Conservation (phyloP, 306 rosid genomes). For the Dalbergia oliveri region DNA sequence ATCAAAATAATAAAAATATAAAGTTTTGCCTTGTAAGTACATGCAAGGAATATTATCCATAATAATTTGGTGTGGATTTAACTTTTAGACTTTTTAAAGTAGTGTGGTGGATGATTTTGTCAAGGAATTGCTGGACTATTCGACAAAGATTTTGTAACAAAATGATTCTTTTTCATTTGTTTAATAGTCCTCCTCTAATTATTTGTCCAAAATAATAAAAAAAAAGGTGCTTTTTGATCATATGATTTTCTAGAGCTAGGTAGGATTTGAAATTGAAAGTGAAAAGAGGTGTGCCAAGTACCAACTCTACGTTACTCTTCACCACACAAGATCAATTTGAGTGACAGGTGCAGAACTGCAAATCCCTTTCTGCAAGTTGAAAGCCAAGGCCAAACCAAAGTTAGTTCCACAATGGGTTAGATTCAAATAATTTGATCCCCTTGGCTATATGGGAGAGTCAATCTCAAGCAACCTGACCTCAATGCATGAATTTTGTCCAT, state of each 20-base stretch:
- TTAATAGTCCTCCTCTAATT: not conserved
- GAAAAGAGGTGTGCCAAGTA: constrained; percentile 55
- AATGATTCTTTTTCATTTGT: constrained; percentile 9
- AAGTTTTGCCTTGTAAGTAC: not conserved
- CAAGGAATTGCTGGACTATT: constrained; percentile 37
- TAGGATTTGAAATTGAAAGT: constrained; percentile 49
- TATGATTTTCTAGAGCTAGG: constrained; percentile 28
- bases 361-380: constrained; percentile 53
- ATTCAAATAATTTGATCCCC: constrained; percentile 55
- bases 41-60: not conserved
- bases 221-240: constrained; percentile 41
- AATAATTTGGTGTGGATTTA: constrained; percentile 33
- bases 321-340: constrained; percentile 51
- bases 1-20: not conserved
- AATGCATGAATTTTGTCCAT: not conserved
- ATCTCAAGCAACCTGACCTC: constrained; percentile 14
- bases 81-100: constrained; percentile 33
- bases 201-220: not conserved
- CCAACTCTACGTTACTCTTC: constrained; percentile 58
- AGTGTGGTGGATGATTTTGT: constrained; percentile 47
- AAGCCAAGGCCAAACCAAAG: constrained; percentile 52
- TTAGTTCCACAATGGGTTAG: constrained; percentile 51
- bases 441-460: constrained; percentile 38
- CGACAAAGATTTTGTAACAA: constrained; percentile 53
- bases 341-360: constrained; percentile 55